phyloP scores from a whole-genome alignment of 2,329 filamentous ascomycete species.

The Xylariaceae sp. region DNA sequence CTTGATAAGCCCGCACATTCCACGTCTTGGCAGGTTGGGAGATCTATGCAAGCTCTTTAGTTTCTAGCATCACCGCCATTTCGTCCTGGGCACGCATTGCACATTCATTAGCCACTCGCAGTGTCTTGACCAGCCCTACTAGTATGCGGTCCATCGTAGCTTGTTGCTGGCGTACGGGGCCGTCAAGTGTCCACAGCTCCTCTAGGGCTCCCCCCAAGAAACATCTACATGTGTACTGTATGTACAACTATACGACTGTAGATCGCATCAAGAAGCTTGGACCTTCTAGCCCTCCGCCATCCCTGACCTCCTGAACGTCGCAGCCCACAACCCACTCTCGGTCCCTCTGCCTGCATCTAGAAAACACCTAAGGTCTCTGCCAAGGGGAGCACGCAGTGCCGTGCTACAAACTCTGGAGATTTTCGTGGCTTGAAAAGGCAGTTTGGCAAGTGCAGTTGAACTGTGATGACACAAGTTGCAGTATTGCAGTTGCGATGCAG shows the following conservation, averaged over 20 bases:
- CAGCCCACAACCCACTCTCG: slow-evolving; percentile 6
- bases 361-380: too few relatives aligned
- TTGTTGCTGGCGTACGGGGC: slow-evolving; percentile 1
- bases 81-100: too few relatives aligned
- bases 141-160: slow-evolving; percentile 9
- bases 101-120: neutral
- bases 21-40: slow-evolving; percentile 13
- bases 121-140: slow-evolving; percentile 18
- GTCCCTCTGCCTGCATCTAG: too few relatives aligned
- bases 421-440: neutral
- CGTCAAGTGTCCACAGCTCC: slow-evolving; percentile 5
- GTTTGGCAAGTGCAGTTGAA: neutral
- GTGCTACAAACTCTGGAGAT: neutral
- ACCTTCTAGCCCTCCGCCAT: slow-evolving; percentile 7
- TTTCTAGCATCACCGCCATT: too few relatives aligned
- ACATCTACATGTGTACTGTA: too few relatives aligned
- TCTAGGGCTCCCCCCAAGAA: neutral
- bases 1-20: slow-evolving; percentile 11
- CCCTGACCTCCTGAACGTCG: slow-evolving; percentile 19
- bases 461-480: neutral
- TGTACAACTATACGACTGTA: too few relatives aligned
- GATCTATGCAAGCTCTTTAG: too few relatives aligned
- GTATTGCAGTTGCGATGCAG: neutral
- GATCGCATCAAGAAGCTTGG: neutral
- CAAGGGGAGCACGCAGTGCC: neutral